Conservation (phyloP, 108 stramenopile species). For the Cylindrotheca closterium region DNA sequence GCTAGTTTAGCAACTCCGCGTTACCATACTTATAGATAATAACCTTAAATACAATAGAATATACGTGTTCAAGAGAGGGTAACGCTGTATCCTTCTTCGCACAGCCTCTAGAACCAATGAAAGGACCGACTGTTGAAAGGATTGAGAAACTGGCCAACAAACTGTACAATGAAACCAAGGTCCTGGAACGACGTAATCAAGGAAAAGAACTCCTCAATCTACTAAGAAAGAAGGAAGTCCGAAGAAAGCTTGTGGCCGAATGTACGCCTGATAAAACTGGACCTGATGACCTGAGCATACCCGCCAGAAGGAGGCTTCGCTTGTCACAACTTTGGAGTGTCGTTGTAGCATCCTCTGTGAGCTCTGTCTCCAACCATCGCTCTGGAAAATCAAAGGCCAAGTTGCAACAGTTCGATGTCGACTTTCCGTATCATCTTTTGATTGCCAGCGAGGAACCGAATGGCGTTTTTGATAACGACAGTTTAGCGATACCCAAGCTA, state of each 20-base stretch:
- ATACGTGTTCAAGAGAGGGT: too few relatives aligned
- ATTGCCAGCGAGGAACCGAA: constrained; percentile 17
- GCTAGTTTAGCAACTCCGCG: too few relatives aligned
- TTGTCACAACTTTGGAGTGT: constrained; percentile 24
- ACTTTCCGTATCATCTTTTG: constrained; percentile 24
- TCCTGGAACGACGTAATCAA: constrained; percentile 24
- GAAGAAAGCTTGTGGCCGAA: constrained; percentile 24
- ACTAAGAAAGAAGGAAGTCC: constrained; percentile 25
- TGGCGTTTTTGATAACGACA: constrained; percentile 17
- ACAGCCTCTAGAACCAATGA: too few relatives aligned
- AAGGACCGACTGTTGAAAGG: too few relatives aligned
- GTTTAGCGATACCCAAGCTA: constrained; percentile 22
- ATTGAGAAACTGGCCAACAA: constrained; percentile 8
- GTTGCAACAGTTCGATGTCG: constrained; percentile 17
- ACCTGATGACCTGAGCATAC: constrained; percentile 10
- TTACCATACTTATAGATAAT: too few relatives aligned
- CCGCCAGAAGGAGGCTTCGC: constrained; percentile 15
- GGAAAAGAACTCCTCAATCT: constrained; percentile 11
- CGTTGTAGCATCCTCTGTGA: constrained; percentile 12
- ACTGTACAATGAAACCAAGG: constrained; percentile 10
- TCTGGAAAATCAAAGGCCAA: constrained; percentile 24
- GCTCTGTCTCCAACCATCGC: constrained; percentile 1
- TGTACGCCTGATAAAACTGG: constrained; percentile 11
- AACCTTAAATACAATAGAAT: too few relatives aligned
- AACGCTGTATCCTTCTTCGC: too few relatives aligned